Evolutionary conservation across 1,284 basidiomycete species (phyloP), one percentile per base, ranked within the genome.

Genomic region (Phlebopus sp.): DNA sequence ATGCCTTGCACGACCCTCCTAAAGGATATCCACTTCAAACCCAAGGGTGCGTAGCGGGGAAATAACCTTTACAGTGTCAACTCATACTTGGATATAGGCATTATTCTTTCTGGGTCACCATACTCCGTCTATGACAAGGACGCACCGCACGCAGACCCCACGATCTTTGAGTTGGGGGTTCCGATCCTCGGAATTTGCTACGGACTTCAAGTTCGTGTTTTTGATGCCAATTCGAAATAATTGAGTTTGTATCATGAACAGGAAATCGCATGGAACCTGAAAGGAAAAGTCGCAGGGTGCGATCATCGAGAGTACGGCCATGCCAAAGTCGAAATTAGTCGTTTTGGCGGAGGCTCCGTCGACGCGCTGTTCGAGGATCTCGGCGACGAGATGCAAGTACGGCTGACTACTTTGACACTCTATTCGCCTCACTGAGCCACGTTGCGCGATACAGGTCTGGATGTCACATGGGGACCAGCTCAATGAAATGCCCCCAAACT

Each of bases 401-500:
- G 67, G 55, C 14, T 17, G 39, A 43, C 27, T 8, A 29, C 8
- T 4, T 29, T 11, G 32, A 10, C 32, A 25, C 17, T 4, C 15
- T 21, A 7, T 2, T 31, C 21, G n/a, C n/a, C 9, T 38, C 21
- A 9, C 21, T 7, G 19, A 31, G 15, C 2, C 17, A 1, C 18
- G 7, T 9, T 17, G 15, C 5, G 21, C 37, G 13, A 41, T 27
- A n/a, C 57, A 96, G 89, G 96, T 98, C 32, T 99, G 97, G 97
- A 99, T 99, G 97, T 97, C 94, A 30, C 97, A 99, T 67, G 96
- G 96, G 17, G 97, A 99, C 69, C 93, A 97, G 61, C 80, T 99
- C 41, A 87, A 84, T 30, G 80, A 79, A 48, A 77, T 89, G 7
- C 97, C 97, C 17, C 74, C 84, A 0, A 74, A 87, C 59, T 99